Base-by-base conservation (phyloP, 1,139 yeast genomes). In the Maudiozyma humilis region DNA sequence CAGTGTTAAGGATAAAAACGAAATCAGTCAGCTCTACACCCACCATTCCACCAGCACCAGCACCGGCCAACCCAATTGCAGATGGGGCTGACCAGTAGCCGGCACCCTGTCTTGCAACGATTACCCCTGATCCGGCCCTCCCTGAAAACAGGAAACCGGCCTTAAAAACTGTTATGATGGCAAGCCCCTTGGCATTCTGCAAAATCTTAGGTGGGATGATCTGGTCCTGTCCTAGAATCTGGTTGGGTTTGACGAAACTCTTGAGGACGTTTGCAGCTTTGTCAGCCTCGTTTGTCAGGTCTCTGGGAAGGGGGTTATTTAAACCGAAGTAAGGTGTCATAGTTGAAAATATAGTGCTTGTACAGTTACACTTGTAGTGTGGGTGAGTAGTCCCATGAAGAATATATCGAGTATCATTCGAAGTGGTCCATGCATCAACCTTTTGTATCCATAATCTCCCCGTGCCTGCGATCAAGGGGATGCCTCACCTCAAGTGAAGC, bases 41-140 rank as follows among this genome's bases (percentile, higher is more conserved):
- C 54, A 91, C 77, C 67, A 88, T 94, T 32, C 98, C 98, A 45
- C 98, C 98, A 4, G 91, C 96, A 56, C 98, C 97, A 2, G 96
- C 96, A 53, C 98, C 98, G 1, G 95, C 97, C 12, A 96, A 84
- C 41, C 80, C 82, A 54, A 91, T 82, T 7, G 96, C 97, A 1
- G 95, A 82, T 1, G 98, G 98, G 1, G 96, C 93, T n/a, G 96
- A 87, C 98, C 98, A 91, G 1, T 79, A 65, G 1, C 96, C 97
- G 64, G 91, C 96, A 1, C 93, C 89, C 45, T 91, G 72, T 48
- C 96, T 73, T 3, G 97, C 96, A 23, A 91, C 93, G 50, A 91
- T 83, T 25, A 91, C 86, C 47, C 98, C 98, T 1, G 96, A 86
- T 20, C 98, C 98, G 1, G 96, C 97, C 62, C 98, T 77, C 30